phyloP scores from a whole-genome alignment of 352 stramenopile species.

The Pythium rhizo-oryzae region DNA sequence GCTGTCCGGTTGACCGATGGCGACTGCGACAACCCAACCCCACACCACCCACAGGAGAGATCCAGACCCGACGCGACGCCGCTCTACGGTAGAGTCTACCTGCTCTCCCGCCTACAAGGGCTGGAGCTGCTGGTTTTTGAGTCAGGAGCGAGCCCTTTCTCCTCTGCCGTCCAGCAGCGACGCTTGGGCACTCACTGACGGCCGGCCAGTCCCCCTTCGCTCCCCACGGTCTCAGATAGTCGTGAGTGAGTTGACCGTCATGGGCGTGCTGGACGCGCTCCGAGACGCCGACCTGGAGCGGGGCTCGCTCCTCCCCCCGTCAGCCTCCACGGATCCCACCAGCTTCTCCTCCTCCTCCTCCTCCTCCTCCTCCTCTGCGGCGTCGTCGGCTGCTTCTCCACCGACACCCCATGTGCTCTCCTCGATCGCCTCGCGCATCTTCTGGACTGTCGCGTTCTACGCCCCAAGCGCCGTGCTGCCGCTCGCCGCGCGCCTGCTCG shows the following conservation, averaged over 20 bases:
- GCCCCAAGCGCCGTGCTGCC: background rate
- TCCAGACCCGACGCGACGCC: background rate
- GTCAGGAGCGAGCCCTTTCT: too few species aligned
- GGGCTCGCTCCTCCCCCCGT: background rate
- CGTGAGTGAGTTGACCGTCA: background rate
- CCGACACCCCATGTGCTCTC: background rate
- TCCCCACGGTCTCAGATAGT: background rate
- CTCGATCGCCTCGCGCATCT: background rate
- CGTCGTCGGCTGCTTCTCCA: too few species aligned
- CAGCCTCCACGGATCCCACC: too few species aligned
- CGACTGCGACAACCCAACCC: background rate
- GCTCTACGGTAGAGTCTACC: too few species aligned
- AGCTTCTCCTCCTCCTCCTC: background rate
- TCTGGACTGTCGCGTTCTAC: constrained; percentile 19
- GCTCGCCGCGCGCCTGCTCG: background rate
- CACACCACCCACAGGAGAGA: background rate
- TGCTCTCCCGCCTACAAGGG: too few species aligned
- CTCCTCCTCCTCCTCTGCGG: background rate
- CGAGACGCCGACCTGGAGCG: background rate
- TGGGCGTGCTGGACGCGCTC: background rate
- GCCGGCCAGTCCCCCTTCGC: background rate
- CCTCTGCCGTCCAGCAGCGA: too few species aligned
- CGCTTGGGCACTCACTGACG: background rate
- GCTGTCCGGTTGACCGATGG: background rate
- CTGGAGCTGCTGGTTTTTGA: too few species aligned